These are phyloP conservation scores for Tympanopsis confertula DNA, from an alignment of 2,329 filamentous ascomycete species.

Conservation along the genomic window DNA sequence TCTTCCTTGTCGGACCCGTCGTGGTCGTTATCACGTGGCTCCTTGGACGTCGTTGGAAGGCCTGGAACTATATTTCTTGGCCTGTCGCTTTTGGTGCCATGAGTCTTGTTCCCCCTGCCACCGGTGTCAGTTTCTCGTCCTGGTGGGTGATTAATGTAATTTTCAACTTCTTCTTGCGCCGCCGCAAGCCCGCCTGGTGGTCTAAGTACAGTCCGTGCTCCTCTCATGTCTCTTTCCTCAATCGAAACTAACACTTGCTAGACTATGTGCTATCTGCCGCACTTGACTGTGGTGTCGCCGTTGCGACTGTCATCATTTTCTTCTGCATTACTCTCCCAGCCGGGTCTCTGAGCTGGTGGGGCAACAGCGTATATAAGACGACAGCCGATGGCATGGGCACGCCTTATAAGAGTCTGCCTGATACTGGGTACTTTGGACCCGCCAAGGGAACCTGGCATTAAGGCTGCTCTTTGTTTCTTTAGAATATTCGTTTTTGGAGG, in stretches of 20 bases:
- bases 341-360: conserved; percentile 24
- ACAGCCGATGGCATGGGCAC: conserved; percentile 26
- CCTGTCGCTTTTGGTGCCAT: conserved; percentile 22
- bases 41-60: not conserved
- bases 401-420: conserved; percentile 6
- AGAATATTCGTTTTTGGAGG: conserved; percentile 11
- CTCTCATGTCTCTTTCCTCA: not conserved
- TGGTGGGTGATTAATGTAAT: conserved; percentile 31
- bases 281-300: conserved; percentile 25
- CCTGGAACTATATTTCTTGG: conserved; percentile 19
- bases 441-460: not conserved
- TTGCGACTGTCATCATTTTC: conserved; percentile 28
- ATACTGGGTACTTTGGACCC: conserved; percentile 6
- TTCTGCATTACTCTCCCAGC: conserved; percentile 28
- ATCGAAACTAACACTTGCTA: not conserved
- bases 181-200: conserved; percentile 31
- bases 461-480: not conserved
- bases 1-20: conserved; percentile 2
- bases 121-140: conserved; percentile 19
- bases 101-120: conserved; percentile 23
- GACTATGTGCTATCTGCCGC: conserved; percentile 29
- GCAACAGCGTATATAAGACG: conserved; percentile 16
- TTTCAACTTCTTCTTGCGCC: conserved; percentile 30
- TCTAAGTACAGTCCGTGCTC: conserved; percentile 25
- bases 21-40: conserved; percentile 1